Evolutionary conservation across 768 basidiomycete genomes (phyloP).

Genomic region (Boletus speciosus): DNA sequence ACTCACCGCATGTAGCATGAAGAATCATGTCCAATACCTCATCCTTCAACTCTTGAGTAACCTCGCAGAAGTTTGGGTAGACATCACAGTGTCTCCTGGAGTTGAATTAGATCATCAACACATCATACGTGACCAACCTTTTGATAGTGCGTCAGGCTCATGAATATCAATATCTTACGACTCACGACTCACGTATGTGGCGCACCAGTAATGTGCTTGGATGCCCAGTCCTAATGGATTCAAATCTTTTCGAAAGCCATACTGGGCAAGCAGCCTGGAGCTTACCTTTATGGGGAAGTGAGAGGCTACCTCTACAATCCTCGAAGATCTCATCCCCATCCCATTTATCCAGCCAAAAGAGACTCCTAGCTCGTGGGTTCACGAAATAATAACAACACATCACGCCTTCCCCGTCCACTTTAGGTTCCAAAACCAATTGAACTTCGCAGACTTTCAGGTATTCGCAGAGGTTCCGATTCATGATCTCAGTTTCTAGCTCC

Average conservation of each 20-base stretch:
- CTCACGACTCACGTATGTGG: slow-evolving; percentile 3
- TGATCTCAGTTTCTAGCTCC: slow-evolving; percentile 19
- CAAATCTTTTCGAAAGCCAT: neutral
- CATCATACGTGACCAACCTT: too few species aligned
- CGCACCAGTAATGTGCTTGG: slow-evolving; percentile 37
- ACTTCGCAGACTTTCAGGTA: slow-evolving; percentile 29
- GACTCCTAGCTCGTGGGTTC: slow-evolving; percentile 41
- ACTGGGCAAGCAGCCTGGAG: neutral
- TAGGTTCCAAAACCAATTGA: slow-evolving; percentile 48
- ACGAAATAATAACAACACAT: slow-evolving; percentile 50
- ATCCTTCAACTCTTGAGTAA: too few species aligned
- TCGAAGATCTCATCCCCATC: slow-evolving; percentile 31
- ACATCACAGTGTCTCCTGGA: too few species aligned
- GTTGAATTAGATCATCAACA: too few species aligned
- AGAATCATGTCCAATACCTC: too few species aligned
- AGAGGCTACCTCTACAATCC: slow-evolving; percentile 22
- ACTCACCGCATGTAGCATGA: slow-evolving; percentile 8
- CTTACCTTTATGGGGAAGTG: slow-evolving; percentile 25
- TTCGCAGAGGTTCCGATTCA: slow-evolving; percentile 10
- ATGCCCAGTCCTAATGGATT: slow-evolving; percentile 29
- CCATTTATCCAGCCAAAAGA: slow-evolving; percentile 55
- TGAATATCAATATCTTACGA: neutral
- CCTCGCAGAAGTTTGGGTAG: too few species aligned
- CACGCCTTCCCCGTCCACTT: slow-evolving; percentile 10
- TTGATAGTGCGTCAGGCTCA: slow-evolving; percentile 4